These are phyloP conservation scores for Fusarium coicis DNA, from an alignment of 2,329 filamentous ascomycete species.

Conservation along the genomic window DNA sequence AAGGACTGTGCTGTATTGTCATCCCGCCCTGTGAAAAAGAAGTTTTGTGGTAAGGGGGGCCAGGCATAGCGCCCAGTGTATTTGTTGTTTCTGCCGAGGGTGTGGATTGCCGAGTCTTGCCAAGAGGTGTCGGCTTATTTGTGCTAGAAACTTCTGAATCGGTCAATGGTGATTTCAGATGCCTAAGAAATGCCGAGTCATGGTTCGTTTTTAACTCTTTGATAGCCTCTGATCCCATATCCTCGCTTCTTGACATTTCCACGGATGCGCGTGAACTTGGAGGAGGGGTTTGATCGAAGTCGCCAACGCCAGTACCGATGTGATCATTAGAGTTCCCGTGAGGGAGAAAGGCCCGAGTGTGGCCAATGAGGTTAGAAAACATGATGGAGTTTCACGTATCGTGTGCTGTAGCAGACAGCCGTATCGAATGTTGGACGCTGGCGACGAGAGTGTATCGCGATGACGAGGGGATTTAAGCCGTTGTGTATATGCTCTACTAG, in stretches of 20 bases:
- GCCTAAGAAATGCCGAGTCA: conserved; percentile 25
- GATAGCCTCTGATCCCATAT: neutral
- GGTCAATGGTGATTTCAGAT: conserved; percentile 40
- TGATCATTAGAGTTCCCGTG: conserved; percentile 23
- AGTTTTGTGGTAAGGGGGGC: neutral
- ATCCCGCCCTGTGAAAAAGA: neutral
- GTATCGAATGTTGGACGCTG: neutral
- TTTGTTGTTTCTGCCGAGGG: neutral
- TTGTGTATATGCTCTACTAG: neutral
- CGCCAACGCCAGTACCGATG: conserved; percentile 35
- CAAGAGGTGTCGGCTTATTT: conserved; percentile 33
- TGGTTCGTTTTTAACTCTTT: conserved; percentile 12
- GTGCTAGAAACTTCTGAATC: conserved; percentile 33
- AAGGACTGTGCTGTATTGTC: neutral
- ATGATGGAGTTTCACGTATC: conserved; percentile 20
- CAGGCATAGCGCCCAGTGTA: neutral
- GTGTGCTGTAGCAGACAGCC: neutral
- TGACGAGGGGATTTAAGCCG: neutral
- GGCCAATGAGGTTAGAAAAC: conserved; percentile 39
- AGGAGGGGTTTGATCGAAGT: conserved; percentile 50
- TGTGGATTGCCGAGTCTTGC: conserved; percentile 19
- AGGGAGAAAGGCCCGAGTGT: conserved; percentile 37
- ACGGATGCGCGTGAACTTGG: conserved; percentile 47
- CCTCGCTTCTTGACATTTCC: conserved; percentile 29
- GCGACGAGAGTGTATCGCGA: neutral